Base-by-base conservation (phyloP, 2,329 filamentous ascomycete genomes). In the Neurospora sp. region DNA sequence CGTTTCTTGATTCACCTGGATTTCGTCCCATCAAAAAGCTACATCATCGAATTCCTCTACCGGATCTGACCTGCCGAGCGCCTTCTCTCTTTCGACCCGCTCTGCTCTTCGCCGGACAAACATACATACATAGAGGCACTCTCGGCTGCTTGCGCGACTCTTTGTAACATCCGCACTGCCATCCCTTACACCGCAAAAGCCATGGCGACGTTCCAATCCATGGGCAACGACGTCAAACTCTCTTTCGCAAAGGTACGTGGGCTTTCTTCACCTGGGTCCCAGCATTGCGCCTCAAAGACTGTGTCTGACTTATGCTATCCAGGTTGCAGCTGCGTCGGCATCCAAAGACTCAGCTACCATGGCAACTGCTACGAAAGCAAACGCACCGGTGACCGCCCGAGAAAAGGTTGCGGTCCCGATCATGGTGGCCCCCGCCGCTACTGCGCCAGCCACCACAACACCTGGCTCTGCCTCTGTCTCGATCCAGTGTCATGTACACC, bases 231-330 rank as follows among this genome's bases (percentile, higher is more conserved):
- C 74, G 73, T 81, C 69, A 81, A 87, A 80, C 86, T 90, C 75
- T 92, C 91, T 62, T 93, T 93, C 84, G 91, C 91, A 80, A 93
- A 92, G 86, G 91, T 92, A 82, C 71, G 83, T 71, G 46, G 46
- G 11, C 46, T 67, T 46, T 69, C 42, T 28, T 66, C 9, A 17
- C 19, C 43, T 52, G 7, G 19, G 13, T 13, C 42, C 42, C 9
- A 19, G 19, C 1, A 11, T 23, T 52, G 43, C 19, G 43, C 43
- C 43, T 19, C 11, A 33, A 58, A 58, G 46, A 17, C 46, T 33
- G 46, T 58, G 19, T 28, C 46, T 58, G 23, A 58, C 67, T 72
- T 66, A 62, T 73, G 38, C 66, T 71, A 68, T 71, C 52, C 69
- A 87, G 84, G 82, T 86, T 73, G 84, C 83, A 74, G 84, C 85